Evolutionary conservation across 2,329 filamentous ascomycete species (phyloP).

Genomic region (Magnaporthiopsis incrustans): DNA sequence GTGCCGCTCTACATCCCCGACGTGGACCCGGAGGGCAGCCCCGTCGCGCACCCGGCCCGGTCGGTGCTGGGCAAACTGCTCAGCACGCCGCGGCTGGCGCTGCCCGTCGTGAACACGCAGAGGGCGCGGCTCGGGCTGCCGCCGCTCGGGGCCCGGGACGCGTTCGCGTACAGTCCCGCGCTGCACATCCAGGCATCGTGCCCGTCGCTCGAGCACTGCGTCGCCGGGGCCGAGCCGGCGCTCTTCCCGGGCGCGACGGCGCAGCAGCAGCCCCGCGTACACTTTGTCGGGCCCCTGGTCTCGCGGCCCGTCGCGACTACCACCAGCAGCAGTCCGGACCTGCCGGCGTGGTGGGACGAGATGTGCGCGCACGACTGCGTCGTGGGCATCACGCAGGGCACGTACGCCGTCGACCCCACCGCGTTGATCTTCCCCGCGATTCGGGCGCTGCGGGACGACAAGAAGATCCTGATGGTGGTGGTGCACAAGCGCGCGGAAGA

Average conservation of each 20-base stretch:
- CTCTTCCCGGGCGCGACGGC: constrained; percentile 13
- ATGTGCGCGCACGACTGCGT: constrained; percentile 15
- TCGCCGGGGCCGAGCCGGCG: neutral
- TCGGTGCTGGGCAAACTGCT: constrained; percentile 18
- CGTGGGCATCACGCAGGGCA: constrained; percentile 16
- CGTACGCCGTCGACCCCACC: constrained; percentile 10
- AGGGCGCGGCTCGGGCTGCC: constrained; percentile 20
- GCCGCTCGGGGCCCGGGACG: constrained; percentile 22
- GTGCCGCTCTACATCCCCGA: constrained; percentile 24
- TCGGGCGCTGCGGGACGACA: constrained; percentile 9
- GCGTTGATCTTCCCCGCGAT: constrained; percentile 14
- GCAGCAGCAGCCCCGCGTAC: constrained; percentile 10
- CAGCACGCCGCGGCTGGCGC: constrained; percentile 20
- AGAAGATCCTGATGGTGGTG: constrained; percentile 11
- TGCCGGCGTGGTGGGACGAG: constrained; percentile 16
- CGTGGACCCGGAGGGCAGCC: constrained; percentile 20
- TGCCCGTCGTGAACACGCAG: constrained; percentile 19
- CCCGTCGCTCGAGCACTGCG: constrained; percentile 12
- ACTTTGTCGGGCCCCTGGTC: constrained; percentile 12
- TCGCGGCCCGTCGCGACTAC: constrained; percentile 7
- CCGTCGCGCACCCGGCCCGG: constrained; percentile 19
- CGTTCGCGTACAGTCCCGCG: constrained; percentile 21
- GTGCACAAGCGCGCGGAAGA: constrained; percentile 10
- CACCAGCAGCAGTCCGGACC: neutral
- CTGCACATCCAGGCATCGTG: constrained; percentile 27